Base-by-base conservation (phyloP, 177 flowering plant species). In the Vitis hybrid region DNA sequence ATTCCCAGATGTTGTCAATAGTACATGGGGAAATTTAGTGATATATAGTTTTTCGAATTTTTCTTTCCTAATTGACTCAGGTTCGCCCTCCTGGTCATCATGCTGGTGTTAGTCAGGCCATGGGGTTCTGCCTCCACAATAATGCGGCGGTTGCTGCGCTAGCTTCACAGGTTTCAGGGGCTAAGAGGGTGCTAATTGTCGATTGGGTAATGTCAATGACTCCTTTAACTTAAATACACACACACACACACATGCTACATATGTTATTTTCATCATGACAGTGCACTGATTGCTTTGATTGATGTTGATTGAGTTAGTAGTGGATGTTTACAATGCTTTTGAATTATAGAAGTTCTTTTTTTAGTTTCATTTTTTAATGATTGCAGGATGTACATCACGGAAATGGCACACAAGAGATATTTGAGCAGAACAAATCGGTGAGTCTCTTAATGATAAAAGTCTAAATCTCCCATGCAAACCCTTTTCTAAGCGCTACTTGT, bases 61-160 rank as follows among this genome's bases (percentile, higher is more conserved):
- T 64, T 56, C 13, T 48, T 68, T 51, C 35, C 40, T 24, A 11
- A 49, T 19, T 78, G 61, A 52, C 19, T 77, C 84, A 95, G 99
- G 94, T 95, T 71, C 85, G 99, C 46, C 99, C 99, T 79, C 99
- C 99, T 77, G 99, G 99, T 65, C 99, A 95, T 81, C 99, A 95
- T 89, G 99, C 99, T 65, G 98, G 99, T 75, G 84, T 95, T 51
- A 85, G 74, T 56, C 87, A 91, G 5, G 85, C 97, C 54, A 95
- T 93, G 98, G 98, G 99, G 16, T 95, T 95, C 75, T 95, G 99
- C 75, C 96, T 95, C 57, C 98, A 95, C 77, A 95, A 95, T 74
- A 95, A 95, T 90, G 99, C 99, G 58, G 99, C 99, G 62, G 78
- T 93, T 77, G 94, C 98, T 68, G 97, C 90, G 56, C 69, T 85